phyloP scores from a whole-genome alignment of 495 filamentous ascomycete species.

The Pseudomonodictys pantanalensis region DNA sequence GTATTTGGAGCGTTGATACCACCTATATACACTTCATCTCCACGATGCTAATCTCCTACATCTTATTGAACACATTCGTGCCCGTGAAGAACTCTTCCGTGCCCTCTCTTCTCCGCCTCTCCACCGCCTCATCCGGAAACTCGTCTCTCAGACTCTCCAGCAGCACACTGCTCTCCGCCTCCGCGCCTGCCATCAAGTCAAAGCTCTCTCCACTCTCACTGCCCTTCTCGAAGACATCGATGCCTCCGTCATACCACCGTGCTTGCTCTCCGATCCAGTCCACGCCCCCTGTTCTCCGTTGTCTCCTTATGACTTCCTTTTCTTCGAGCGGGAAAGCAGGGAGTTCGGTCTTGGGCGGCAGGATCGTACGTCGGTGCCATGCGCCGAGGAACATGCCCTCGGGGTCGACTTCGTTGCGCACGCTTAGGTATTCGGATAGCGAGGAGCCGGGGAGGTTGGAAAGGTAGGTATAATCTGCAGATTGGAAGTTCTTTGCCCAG shows the following conservation, averaged over 20 bases:
- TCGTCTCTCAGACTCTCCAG: constrained; percentile 30
- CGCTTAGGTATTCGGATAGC: constrained; percentile 62
- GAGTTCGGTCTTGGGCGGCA: constrained; percentile 38
- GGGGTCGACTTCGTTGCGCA: constrained; percentile 74
- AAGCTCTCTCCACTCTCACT: constrained; percentile 62
- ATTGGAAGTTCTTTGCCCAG: constrained; percentile 93
- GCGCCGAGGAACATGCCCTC: constrained; percentile 89
- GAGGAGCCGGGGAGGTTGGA: constrained; percentile 53
- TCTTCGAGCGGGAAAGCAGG: constrained; percentile 29
- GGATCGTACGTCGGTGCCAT: constrained; percentile 77
- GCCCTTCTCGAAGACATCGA: constrained; percentile 31
- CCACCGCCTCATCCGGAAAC: constrained; percentile 14
- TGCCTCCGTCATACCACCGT: constrained; percentile 23
- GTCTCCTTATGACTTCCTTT: constrained; percentile 27
- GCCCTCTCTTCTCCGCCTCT: constrained; percentile 17
- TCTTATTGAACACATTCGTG: constrained; percentile 38
- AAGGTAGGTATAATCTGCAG: constrained; percentile 54
- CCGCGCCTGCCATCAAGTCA: constrained; percentile 51
- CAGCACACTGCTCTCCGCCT: constrained; percentile 40
- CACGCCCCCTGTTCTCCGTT: constrained; percentile 45
- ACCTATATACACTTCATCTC: no score
- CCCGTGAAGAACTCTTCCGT: constrained; percentile 19
- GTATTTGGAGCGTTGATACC: no score
- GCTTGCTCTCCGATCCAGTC: constrained; percentile 54
- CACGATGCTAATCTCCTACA: no score